Base-by-base conservation (phyloP, 1,284 basidiomycete genomes). In the Peniophora sp. region DNA sequence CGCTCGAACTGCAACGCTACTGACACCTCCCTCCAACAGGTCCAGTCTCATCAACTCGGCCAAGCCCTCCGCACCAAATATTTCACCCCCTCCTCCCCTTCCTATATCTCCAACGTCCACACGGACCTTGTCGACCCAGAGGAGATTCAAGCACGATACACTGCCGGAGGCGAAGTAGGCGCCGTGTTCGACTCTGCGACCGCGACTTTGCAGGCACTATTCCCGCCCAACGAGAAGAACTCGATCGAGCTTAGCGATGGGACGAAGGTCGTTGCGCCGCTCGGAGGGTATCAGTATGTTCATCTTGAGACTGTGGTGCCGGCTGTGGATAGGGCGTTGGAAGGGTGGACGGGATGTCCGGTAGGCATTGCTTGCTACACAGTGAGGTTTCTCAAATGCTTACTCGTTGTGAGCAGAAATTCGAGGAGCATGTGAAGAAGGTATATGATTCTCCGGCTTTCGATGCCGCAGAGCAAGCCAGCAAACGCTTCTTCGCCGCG, bases 281-380 rank as follows among this genome's bases (percentile, higher is more conserved):
- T 92, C n/a, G 78, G 79, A 9, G 91, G 92, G 1, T 94, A 93
- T 66, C 87, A 90, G 66, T 92, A 91, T 56, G 75, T 91, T 50
- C 87, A 87, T 79, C 85, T 91, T 35, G 82, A 90, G 69, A 90
- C 89, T 6, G 82, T 93, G 45, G 86, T 92, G 63, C 86, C 90
- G 24, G 77, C 75, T 41, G 89, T 92, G 58, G 88, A 90, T 61
- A 79, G 87, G 58, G 87, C 87, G 34, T 73, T 94, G 58, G 90
- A 94, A 66, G 82, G 84, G 53, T 94, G 87, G 86, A 91, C 88
- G 16, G 73, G 81, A 60, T 92, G 89, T 69, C 85, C 83, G 3
- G 85, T 87, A 66, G 35, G 77, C 36, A 22, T 47, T 51, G n/a
- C 24, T 36, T 34, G 41, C 19, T 53, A 51, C 45, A 47, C 11